These are phyloP conservation scores for Aureobasidium sp. DNA, from an alignment of 2,329 filamentous ascomycete genomes.

Conservation along the genomic window DNA sequence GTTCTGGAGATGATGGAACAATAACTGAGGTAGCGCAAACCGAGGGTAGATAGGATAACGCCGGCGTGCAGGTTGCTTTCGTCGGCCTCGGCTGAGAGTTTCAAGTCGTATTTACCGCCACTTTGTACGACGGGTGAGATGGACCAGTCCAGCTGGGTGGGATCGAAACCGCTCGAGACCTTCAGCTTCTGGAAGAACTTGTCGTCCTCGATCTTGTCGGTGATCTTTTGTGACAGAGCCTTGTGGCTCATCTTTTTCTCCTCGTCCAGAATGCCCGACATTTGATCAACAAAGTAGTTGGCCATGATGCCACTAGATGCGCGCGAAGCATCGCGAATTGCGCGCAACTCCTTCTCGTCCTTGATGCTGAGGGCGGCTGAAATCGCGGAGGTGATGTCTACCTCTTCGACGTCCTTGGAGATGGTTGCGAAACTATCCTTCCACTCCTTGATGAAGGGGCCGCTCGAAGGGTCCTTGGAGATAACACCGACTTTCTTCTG, in stretches of 20 bases:
- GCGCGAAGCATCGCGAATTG: constrained; percentile 89
- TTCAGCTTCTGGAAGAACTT: constrained; percentile 90
- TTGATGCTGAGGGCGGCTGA: constrained; percentile 87
- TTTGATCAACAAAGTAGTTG: constrained; percentile 95
- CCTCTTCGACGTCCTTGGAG: constrained; percentile 79
- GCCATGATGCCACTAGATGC: constrained; percentile 93
- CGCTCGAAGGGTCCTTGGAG: constrained; percentile 73
- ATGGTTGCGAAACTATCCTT: constrained; percentile 72
- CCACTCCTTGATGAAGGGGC: constrained; percentile 95
- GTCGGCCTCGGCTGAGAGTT: constrained; percentile 70
- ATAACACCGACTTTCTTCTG: constrained; percentile 87
- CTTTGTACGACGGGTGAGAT: constrained; percentile 88
- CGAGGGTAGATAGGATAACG: constrained; percentile 87
- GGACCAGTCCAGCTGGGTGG: constrained; percentile 86
- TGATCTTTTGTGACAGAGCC: constrained; percentile 75
- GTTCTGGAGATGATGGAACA: constrained; percentile 87
- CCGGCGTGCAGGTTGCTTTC: constrained; percentile 78
- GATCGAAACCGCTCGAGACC: constrained; percentile 79
- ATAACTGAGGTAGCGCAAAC: constrained; percentile 92
- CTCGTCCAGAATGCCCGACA: constrained; percentile 90
- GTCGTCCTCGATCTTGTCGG: constrained; percentile 82
- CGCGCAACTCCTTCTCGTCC: constrained; percentile 88
- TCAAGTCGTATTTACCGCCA: constrained; percentile 89
- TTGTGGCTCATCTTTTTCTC: constrained; percentile 97
- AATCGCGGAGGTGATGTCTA: constrained; percentile 75